These are phyloP conservation scores for Chalaropsis ovoidea DNA, from an alignment of 2,329 filamentous ascomycete genomes.

Conservation along the genomic window DNA sequence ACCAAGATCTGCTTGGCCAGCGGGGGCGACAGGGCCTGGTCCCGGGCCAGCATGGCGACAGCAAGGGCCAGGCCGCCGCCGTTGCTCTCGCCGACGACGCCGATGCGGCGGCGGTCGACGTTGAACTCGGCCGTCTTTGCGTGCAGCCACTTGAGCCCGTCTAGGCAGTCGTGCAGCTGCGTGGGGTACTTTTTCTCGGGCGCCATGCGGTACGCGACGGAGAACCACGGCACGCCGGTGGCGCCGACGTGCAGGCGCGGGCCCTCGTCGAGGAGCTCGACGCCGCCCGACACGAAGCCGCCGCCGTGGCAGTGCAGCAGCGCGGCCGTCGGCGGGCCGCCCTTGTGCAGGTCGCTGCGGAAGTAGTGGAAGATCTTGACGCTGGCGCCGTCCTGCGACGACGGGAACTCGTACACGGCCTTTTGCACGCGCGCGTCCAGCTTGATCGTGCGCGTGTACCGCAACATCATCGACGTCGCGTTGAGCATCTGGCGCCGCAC, in stretches of 20 bases:
- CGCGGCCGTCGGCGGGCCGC: constrained; percentile 27
- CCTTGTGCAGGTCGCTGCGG: constrained; percentile 3
- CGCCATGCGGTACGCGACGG: constrained; percentile 37
- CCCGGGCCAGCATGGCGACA: constrained; percentile 35
- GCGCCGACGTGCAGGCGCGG: constrained; percentile 32
- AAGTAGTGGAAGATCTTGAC: constrained; percentile 21
- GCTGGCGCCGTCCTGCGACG: constrained; percentile 14
- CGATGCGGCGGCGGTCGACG: constrained; percentile 27
- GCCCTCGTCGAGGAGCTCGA: constrained; percentile 33
- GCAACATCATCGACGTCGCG: constrained; percentile 19
- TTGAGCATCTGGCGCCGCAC: constrained; percentile 22
- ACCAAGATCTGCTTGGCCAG: constrained; percentile 31
- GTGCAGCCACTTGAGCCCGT: constrained; percentile 29
- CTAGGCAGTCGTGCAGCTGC: constrained; percentile 34
- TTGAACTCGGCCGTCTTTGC: constrained; percentile 28
- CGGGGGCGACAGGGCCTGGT: constrained; percentile 28
- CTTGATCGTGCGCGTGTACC: constrained; percentile 12
- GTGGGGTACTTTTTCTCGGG: constrained; percentile 36
- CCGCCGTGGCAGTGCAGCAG: constrained; percentile 37
- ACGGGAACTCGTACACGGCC: neutral
- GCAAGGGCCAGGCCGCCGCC: constrained; percentile 27
- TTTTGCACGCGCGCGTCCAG: constrained; percentile 15
- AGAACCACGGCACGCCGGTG: constrained; percentile 34
- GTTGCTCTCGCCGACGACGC: constrained; percentile 27
- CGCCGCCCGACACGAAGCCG: constrained; percentile 33